Evolutionary conservation across 768 basidiomycete species (phyloP).

Genomic region (Thelephora ganbajun): DNA sequence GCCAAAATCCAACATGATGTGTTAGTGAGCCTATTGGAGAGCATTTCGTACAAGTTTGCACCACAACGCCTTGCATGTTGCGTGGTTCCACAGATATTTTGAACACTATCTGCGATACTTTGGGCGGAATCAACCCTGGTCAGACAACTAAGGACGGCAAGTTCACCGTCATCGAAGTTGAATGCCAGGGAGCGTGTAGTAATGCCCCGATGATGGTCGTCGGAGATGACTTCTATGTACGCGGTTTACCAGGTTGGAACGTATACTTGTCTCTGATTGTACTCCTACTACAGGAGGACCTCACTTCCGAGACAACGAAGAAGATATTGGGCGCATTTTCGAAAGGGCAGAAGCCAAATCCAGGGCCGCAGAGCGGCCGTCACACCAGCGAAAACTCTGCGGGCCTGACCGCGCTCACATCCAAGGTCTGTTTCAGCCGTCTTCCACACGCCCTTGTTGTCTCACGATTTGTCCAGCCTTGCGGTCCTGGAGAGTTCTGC

Average conservation of each 20-base stretch:
- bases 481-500: conserved; percentile 88
- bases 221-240: conserved; percentile 91
- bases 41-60: conserved; percentile 96
- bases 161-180: conserved; percentile 95
- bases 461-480: conserved; percentile 40
- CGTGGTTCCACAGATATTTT: conserved; percentile 85
- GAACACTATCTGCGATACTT: conserved; percentile 67
- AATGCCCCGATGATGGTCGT: conserved; percentile 97
- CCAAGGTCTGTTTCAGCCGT: conserved; percentile 36
- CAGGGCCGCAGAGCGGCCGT: conserved; percentile 86
- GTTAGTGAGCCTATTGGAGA: conserved; percentile 82
- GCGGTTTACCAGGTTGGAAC: conserved; percentile 14
- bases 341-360: conserved; percentile 75
- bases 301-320: conserved; percentile 64
- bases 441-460: conserved; percentile 2
- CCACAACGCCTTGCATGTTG: conserved; percentile 97
- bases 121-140: conserved; percentile 75
- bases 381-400: conserved; percentile 88
- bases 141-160: conserved; percentile 93
- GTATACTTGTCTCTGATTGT: conserved; percentile 5
- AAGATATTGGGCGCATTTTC: conserved; percentile 69
- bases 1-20: not conserved
- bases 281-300: conserved; percentile 54
- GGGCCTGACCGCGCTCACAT: conserved; percentile 67
- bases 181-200: conserved; percentile 96